phyloP scores from a whole-genome alignment of 2,329 filamentous ascomycete species.

The Colletotrichum somersetense region DNA sequence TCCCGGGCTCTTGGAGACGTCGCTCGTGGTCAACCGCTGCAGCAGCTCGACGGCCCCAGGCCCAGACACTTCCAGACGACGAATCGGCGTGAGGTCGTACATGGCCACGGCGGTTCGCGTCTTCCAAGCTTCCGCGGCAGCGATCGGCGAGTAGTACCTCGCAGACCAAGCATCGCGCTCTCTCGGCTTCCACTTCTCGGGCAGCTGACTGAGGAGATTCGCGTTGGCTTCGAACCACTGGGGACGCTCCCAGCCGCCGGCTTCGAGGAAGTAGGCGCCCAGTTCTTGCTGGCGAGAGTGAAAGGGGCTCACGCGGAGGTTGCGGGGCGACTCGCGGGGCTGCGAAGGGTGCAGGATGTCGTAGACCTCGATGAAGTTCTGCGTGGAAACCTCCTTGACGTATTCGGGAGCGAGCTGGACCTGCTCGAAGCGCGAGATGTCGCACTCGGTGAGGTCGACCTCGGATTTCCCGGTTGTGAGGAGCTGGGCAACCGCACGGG shows the following conservation, averaged over 20 bases:
- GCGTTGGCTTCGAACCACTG: slow-evolving; percentile 72
- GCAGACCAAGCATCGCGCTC: slow-evolving; percentile 71
- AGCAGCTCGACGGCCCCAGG: slow-evolving; percentile 68
- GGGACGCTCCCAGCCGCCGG: slow-evolving; percentile 72
- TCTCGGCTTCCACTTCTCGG: slow-evolving; percentile 65
- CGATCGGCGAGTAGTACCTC: slow-evolving; percentile 68
- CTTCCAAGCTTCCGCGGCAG: slow-evolving; percentile 73
- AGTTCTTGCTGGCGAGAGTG: slow-evolving; percentile 66
- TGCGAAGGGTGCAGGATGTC: slow-evolving; percentile 73
- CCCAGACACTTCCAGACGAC: slow-evolving; percentile 69
- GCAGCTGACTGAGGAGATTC: slow-evolving; percentile 62
- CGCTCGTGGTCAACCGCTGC: slow-evolving; percentile 64
- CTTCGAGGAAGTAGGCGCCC: slow-evolving; percentile 70
- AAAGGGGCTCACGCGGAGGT: slow-evolving; percentile 71
- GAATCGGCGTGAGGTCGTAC: slow-evolving; percentile 73
- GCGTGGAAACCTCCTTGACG: slow-evolving; percentile 68
- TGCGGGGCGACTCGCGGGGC: slow-evolving; percentile 67
- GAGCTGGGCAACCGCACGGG: slow-evolving; percentile 69
- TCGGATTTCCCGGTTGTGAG: slow-evolving; percentile 67
- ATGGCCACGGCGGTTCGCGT: slow-evolving; percentile 72
- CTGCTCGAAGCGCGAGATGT: slow-evolving; percentile 71
- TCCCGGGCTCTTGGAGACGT: slow-evolving; percentile 61
- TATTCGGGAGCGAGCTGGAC: slow-evolving; percentile 69
- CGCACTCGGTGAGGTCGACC: slow-evolving; percentile 70
- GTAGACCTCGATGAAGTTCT: slow-evolving; percentile 75